Base-by-base conservation (phyloP, 176 grass and related monocot species). In the Echinochloa phyllopogon region DNA sequence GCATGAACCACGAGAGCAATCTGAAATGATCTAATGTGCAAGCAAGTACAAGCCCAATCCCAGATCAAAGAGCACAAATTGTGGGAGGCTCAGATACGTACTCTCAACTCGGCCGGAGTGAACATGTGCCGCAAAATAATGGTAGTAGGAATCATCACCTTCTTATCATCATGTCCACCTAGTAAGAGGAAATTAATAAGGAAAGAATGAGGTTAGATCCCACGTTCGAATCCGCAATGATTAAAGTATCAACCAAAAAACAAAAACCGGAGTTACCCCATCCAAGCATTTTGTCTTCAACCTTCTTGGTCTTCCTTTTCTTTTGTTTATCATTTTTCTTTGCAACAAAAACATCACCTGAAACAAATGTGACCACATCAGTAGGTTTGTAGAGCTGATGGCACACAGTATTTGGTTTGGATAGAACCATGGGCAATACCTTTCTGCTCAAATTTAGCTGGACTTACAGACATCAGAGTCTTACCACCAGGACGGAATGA, bases 111-210 rank as follows among this genome's bases (percentile, higher is more conserved):
- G 77, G 90, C 84, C 66, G 95, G 92, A 74, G 81, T 86, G 68
- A 97, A 97, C 92, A 97, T 94, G 72, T 94, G 80, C 63, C 86
- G 53, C 72, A 97, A 90, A 88, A 97, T 76, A 47, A 97, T 85
- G 17, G 87, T 91, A 64, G 85, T 75, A 60, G 92, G 90, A 92
- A 97, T 88, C 44, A 18, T 85, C 74, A 97, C 33, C 90, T 94
- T 97, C 77, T 83, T 80, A 89, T 97, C 95, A 88, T 97, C 90
- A 85, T 93, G 95, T 24, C 92, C 95, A 91, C 95, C 92, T 97
- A 92, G 50, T 73, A 71, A 84, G 33, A 90, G 52, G 78, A 85
- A 78, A 58, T 42, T 56, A 66, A 60, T 71, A 82, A 56, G 0
- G 57, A 57, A 66, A 74, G 68, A 58, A 75, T 4, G 24, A 74